Percentiles rank a stretch among this genome's conserved stretches.
These are phyloP conservation scores for Citrus australasica DNA, from an alignment of 345 rosid species.

Conservation along the genomic window DNA sequence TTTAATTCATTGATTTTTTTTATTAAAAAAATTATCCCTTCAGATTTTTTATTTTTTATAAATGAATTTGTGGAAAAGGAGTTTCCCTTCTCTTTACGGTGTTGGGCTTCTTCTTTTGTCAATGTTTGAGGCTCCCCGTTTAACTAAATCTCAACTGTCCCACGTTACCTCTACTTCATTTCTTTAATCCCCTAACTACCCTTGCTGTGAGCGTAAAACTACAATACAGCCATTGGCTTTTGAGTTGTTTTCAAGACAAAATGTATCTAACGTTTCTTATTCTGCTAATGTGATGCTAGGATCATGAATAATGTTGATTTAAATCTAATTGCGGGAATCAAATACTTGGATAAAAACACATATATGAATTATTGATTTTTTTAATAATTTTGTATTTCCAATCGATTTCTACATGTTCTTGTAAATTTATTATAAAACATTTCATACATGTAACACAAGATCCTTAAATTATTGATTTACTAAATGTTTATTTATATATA, in stretches of 20 bases:
- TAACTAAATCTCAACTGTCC: constrained; percentile 52
- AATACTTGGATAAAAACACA: neutral
- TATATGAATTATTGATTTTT: neutral
- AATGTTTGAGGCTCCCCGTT: constrained; percentile 49
- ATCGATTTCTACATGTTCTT: neutral
- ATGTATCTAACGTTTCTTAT: neutral
- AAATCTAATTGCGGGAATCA: neutral
- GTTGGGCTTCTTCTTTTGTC: constrained; percentile 37
- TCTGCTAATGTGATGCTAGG: neutral
- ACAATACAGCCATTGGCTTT: constrained; percentile 5
- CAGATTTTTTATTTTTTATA: neutral
- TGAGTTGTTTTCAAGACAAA: neutral
- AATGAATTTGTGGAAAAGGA: constrained; percentile 9
- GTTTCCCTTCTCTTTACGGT: constrained; percentile 53
- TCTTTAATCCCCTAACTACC: constrained; percentile 12
- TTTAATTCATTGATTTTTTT: neutral
- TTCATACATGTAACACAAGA: too few species aligned
- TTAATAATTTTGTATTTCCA: neutral
- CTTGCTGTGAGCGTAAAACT: neutral
- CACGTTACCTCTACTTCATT: constrained; percentile 25
- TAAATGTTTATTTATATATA: too few species aligned
- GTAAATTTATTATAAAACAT: too few species aligned
- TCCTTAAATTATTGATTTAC: neutral
- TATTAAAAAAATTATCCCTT: neutral
- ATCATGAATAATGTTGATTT: constrained; percentile 2